phyloP scores from a whole-genome alignment of 176 grass and related monocot species.

The Zea luxurians region DNA sequence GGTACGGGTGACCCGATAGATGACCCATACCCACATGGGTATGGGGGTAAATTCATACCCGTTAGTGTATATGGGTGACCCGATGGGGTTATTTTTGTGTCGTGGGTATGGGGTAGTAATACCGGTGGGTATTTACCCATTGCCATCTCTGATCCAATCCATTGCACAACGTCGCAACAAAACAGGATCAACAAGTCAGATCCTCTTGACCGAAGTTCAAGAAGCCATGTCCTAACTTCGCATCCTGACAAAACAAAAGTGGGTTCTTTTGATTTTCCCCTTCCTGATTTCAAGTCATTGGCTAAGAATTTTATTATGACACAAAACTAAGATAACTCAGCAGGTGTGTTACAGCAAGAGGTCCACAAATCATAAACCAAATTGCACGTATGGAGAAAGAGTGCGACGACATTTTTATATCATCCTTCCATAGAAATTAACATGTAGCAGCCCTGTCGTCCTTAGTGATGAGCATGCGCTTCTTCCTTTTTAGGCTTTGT shows the following conservation, averaged over 20 bases:
- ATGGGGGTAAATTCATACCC: too few species aligned
- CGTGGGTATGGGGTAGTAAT: too few species aligned
- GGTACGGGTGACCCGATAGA: too few species aligned
- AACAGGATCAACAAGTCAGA: background rate
- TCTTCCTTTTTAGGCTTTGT: constrained; percentile 65
- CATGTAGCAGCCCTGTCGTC: background rate
- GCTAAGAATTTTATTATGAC: constrained; percentile 39
- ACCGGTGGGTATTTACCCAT: too few species aligned
- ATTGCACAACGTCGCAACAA: background rate
- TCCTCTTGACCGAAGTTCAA: background rate
- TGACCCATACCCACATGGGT: too few species aligned
- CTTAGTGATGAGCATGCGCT: constrained; percentile 53
- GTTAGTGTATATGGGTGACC: too few species aligned
- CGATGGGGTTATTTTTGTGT: too few species aligned
- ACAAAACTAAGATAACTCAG: constrained; percentile 12
- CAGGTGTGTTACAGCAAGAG: constrained; percentile 15
- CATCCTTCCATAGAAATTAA: constrained; percentile 1
- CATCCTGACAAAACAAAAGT: background rate
- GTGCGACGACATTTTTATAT: constrained; percentile 8
- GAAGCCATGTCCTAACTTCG: background rate
- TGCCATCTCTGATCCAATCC: too few species aligned
- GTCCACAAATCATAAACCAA: constrained; percentile 35
- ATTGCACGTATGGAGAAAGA: background rate
- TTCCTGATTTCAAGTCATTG: constrained; percentile 34
- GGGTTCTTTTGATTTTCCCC: background rate